phyloP scores from a whole-genome alignment of 1,139 yeast genomes.

The Geotrichum bryndzae region DNA sequence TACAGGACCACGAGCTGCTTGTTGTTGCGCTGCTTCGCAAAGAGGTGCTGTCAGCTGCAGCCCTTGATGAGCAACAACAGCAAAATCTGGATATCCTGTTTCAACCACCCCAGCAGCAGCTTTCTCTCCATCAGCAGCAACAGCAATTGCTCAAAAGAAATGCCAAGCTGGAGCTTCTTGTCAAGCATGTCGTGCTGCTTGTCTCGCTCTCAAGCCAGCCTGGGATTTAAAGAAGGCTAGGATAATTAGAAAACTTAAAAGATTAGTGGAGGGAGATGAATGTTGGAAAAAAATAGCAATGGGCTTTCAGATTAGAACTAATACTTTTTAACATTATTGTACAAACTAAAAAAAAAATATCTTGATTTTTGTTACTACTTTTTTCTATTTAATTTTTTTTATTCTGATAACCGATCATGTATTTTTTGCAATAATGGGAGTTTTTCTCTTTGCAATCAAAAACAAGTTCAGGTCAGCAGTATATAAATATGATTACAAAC shows the following conservation, averaged over 20 bases:
- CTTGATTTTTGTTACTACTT: too few species aligned
- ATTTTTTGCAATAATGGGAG: too few species aligned
- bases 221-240: not conserved
- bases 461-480: too few species aligned
- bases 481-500: too few species aligned
- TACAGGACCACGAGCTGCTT: conserved; percentile 51
- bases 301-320: not conserved
- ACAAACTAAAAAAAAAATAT: not conserved
- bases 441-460: too few species aligned
- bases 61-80: conserved; percentile 2
- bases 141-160: not conserved
- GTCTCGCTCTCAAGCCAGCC: conserved; percentile 45
- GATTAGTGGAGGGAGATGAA: not conserved
- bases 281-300: not conserved
- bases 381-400: too few species aligned
- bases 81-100: not conserved
- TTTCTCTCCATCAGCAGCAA: not conserved
- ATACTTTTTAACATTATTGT: too few species aligned
- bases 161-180: conserved; percentile 35
- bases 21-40: conserved; percentile 66
- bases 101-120: not conserved
- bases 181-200: conserved; percentile 50
- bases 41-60: conserved; percentile 39
- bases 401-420: too few species aligned
- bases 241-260: too few species aligned